Base-by-base conservation (phyloP, 495 filamentous ascomycete species). In the Penicillium longicatenatum region DNA sequence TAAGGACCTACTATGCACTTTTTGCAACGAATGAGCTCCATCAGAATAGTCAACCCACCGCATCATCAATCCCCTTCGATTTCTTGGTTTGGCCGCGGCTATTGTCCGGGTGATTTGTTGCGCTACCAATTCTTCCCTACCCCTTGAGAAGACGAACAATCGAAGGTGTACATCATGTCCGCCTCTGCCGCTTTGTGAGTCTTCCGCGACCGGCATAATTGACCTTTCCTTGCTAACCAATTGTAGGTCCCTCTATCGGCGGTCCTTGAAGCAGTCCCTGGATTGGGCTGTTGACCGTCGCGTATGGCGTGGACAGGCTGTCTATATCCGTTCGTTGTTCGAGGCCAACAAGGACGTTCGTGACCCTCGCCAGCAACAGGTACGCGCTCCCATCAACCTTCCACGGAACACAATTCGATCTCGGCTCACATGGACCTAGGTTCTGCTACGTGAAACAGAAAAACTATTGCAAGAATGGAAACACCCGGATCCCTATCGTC, bases 291-390 rank as follows among this genome's bases (percentile, higher is more conserved):
- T 97, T 57, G 89, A 97, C 63, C 85, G 95, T 54, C 82, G 88
- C 60, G 73, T 97, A 60, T 99, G 95, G 93, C 86, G 95, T 59
- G 90, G 92, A 52, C 93, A 97, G 71, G 94, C 95, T 17, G 77
- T 97, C 59, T 98, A 99, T 70, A 94, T 99, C 60, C 88, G 94
- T 62, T 91, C 90, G 17, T 80, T 98, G 11, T 99, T 99, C 69
- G 94, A 99, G 64, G 90, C 91, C 43, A 98, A 99, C 75, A 89
- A 85, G 68, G 76, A 93, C 66, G 80, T 97, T 59, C 84, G 80
- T 48, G 92, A 99, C 68, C 91, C 90, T 56, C 85, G 92, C 65
- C 89, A 93, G 74, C 89, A 93, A 72, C 84, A 89, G 77, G 94
- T 95, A 84, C 62, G 78, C 26, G 12, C 12, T 17, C 12, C 12